Conservation (phyloP, 371 early-diverging fungal genomes). For the Mucor lusitanicus region DNA sequence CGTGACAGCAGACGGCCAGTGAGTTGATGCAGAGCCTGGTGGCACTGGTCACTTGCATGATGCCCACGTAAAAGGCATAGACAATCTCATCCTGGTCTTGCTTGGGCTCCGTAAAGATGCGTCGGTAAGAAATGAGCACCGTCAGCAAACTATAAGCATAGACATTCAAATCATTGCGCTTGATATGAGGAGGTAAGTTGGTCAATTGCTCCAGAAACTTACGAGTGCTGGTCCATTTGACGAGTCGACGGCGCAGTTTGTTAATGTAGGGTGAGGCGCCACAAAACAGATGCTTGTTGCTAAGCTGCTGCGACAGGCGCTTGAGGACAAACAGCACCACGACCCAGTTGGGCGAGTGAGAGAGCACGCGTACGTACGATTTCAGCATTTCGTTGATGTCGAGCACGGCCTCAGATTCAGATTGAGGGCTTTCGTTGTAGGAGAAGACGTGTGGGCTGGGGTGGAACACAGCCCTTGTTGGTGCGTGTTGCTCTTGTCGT, state of each 20-base stretch:
- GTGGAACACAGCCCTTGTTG: constrained; percentile 4
- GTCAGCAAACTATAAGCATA: constrained; percentile 71
- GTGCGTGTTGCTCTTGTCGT: neutral
- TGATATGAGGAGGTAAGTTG: constrained; percentile 52
- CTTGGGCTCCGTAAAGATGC: constrained; percentile 60
- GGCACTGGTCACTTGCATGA: constrained; percentile 72
- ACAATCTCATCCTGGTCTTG: constrained; percentile 77
- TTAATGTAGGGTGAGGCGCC: constrained; percentile 57
- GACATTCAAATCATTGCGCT: constrained; percentile 68
- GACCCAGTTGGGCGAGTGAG: constrained; percentile 67
- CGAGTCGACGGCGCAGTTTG: constrained; percentile 53
- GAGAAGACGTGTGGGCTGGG: constrained; percentile 52
- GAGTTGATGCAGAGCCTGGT: constrained; percentile 85
- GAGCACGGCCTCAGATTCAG: constrained; percentile 19
- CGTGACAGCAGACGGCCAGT: constrained; percentile 78
- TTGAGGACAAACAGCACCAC: constrained; percentile 66
- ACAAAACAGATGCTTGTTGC: constrained; percentile 74
- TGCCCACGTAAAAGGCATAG: constrained; percentile 75
- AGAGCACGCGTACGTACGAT: constrained; percentile 56
- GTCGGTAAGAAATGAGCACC: constrained; percentile 75
- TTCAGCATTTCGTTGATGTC: constrained; percentile 48
- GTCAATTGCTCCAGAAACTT: constrained; percentile 55
- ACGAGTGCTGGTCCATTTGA: constrained; percentile 54
- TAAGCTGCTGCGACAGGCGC: constrained; percentile 67
- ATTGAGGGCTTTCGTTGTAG: constrained; percentile 31